A percentile compares a stretch with the other conserved stretches of the same genome.
Evolutionary conservation across 495 filamentous ascomycete species (phyloP).

Genomic region (Aspergillus coremiiformis): DNA sequence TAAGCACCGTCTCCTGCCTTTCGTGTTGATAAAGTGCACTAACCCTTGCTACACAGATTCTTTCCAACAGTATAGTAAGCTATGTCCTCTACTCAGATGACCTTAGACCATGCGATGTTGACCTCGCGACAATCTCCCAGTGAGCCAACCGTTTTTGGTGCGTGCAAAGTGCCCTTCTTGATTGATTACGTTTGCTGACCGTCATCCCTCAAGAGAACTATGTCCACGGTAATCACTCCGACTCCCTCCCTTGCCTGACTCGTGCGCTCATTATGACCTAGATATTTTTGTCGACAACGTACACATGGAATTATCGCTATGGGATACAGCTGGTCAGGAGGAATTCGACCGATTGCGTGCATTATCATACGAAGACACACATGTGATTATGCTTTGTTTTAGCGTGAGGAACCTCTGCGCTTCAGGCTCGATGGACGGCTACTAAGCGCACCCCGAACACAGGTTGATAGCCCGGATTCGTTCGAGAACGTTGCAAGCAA

Average conservation of each 20-base stretch:
- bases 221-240: constrained; percentile 69
- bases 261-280: constrained; percentile 26
- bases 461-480: constrained; percentile 88
- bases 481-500: constrained; percentile 97
- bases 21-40: constrained; percentile 12
- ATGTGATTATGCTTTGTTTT: constrained; percentile 98
- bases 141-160: constrained; percentile 93
- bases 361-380: constrained; percentile 95
- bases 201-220: constrained; percentile 67
- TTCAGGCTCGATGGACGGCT: background rate
- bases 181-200: constrained; percentile 24
- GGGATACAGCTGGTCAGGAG: constrained; percentile 98
- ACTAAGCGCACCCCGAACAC: constrained; percentile 12
- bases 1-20: constrained; percentile 11
- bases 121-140: constrained; percentile 29
- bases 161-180: constrained; percentile 15
- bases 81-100: background rate
- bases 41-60: constrained; percentile 50
- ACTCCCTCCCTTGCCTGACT: background rate
- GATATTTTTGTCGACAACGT: constrained; percentile 97
- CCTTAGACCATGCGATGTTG: constrained; percentile 16
- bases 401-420: constrained; percentile 44
- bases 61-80: constrained; percentile 94
- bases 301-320: constrained; percentile 93
- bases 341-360: constrained; percentile 96